phyloP scores from a whole-genome alignment of 2,329 filamentous ascomycete genomes.

The Chaetomium globosum region DNA sequence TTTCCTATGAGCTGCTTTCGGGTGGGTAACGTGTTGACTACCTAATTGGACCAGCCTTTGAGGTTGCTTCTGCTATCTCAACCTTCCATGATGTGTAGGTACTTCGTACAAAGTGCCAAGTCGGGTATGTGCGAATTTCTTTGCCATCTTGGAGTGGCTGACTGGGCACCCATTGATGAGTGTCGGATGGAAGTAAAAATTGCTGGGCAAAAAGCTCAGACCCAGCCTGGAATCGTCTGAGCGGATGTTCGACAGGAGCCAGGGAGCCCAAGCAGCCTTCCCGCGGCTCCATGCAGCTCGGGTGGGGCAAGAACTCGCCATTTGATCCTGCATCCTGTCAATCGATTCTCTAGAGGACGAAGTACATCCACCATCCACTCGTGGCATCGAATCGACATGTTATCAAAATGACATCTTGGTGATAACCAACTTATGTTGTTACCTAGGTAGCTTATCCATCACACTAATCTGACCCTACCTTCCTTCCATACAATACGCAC shows the following conservation, averaged over 20 bases:
- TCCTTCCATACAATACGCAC: not conserved
- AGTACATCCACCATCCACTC: not conserved
- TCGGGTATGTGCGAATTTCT: not conserved
- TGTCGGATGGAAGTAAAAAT: not conserved
- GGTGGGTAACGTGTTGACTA: no score
- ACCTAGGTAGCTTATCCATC: not conserved
- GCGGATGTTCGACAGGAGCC: not conserved
- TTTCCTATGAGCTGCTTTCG: no score
- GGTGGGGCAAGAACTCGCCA: constrained; percentile 1
- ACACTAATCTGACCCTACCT: not conserved
- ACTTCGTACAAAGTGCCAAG: no score
- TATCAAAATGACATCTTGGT: not conserved
- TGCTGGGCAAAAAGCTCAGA: not conserved
- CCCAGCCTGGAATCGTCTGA: not conserved
- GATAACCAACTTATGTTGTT: not conserved
- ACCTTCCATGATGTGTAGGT: not conserved
- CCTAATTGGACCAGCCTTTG: no score
- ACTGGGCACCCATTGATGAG: not conserved
- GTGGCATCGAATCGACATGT: not conserved
- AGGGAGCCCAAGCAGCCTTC: not conserved
- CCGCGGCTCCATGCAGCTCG: constrained; percentile 1
- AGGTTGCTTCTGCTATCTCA: not conserved
- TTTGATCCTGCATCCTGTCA: not conserved
- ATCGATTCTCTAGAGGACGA: not conserved
- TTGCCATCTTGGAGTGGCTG: not conserved